These are phyloP conservation scores for Amanita rimosa DNA, from an alignment of 768 basidiomycete species.

Conservation along the genomic window DNA sequence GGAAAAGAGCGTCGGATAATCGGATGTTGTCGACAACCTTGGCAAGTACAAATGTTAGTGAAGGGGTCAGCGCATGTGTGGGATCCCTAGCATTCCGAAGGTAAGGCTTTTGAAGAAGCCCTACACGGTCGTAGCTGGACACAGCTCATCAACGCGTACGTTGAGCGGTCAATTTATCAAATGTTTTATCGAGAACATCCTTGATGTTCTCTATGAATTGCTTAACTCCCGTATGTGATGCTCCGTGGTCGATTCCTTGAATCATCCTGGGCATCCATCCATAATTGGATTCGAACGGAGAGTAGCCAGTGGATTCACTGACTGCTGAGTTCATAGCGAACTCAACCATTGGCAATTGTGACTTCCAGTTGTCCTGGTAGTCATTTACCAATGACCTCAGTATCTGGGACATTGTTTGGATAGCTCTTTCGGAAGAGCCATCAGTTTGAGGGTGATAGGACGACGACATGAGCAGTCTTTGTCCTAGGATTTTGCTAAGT, in stretches of 20 bases:
- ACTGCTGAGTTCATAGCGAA: conserved; percentile 25
- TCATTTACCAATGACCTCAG: conserved; percentile 13
- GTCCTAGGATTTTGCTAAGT: conserved; percentile 15
- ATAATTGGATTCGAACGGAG: conserved; percentile 19
- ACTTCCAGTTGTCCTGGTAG: conserved; percentile 22
- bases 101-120: no score
- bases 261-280: conserved; percentile 16
- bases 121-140: no score
- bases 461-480: conserved; percentile 21
- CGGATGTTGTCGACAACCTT: no score
- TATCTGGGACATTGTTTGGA: conserved; percentile 19
- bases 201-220: not conserved
- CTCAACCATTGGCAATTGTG: conserved; percentile 19
- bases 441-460: conserved; percentile 32
- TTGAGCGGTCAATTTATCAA: not conserved
- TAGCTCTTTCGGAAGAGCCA: conserved; percentile 19
- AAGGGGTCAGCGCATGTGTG: no score
- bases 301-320: conserved; percentile 19
- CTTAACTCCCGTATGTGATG: not conserved
- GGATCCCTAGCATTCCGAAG: no score
- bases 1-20: no score
- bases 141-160: not conserved
- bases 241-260: not conserved
- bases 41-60: no score
- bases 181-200: not conserved